These are phyloP conservation scores for Kodamaea neixiangensis DNA, from an alignment of 805 yeast genomes.

Conservation along the genomic window DNA sequence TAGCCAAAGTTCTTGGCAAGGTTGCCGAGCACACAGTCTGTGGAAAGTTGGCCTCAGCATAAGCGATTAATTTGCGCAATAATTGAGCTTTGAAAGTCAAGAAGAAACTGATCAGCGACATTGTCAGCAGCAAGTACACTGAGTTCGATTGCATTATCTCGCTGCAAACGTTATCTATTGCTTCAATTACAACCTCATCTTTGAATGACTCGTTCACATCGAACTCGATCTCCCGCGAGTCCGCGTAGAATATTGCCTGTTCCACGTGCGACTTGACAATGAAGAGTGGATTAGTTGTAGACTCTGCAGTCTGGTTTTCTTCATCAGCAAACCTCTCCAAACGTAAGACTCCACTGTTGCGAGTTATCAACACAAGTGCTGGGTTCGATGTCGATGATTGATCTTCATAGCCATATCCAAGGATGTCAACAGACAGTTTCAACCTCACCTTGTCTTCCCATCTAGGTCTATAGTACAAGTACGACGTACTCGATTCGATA, in stretches of 20 bases:
- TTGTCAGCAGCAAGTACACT: conserved; percentile 5
- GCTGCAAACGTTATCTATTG: conserved; percentile 50
- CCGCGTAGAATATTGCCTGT: conserved; percentile 71
- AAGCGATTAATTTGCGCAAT: conserved; percentile 38
- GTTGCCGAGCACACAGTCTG: conserved; percentile 34
- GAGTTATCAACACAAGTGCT: conserved; percentile 49
- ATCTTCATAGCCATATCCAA: conserved; percentile 62
- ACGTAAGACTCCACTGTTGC: conserved; percentile 61
- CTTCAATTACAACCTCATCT: conserved; percentile 19
- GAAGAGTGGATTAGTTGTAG: conserved; percentile 22
- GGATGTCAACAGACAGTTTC: conserved; percentile 50
- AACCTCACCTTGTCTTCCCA: conserved; percentile 84
- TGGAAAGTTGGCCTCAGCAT: conserved; percentile 41
- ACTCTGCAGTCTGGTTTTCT: conserved; percentile 21
- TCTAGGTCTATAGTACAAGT: conserved; percentile 44
- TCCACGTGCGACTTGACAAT: conserved; percentile 69
- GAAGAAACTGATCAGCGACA: conserved; percentile 3
- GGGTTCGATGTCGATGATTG: conserved; percentile 39
- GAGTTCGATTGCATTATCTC: conserved; percentile 43
- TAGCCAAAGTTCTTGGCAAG: conserved; percentile 33
- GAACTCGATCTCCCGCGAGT: conserved; percentile 47
- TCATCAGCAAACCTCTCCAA: conserved; percentile 48
- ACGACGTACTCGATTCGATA: conserved; percentile 22
- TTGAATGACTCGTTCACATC: conserved; percentile 22
- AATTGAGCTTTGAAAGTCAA: conserved; percentile 1